Percentiles rank a stretch among this genome's conserved stretches.
These are phyloP conservation scores for Candolleomyces eurysporus DNA, from an alignment of 768 basidiomycete genomes.

Conservation along the genomic window DNA sequence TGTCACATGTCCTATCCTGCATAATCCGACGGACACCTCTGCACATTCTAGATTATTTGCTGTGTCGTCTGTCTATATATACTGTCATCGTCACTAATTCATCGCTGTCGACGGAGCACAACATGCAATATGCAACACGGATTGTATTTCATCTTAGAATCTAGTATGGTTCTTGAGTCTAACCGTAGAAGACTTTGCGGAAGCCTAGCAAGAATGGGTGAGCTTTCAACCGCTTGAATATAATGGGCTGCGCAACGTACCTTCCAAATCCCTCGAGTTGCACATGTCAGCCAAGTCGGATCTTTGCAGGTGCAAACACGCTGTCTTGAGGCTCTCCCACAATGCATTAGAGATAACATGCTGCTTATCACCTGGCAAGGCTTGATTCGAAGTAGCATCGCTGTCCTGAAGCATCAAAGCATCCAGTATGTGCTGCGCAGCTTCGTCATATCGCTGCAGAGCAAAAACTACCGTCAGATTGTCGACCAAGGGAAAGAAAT, in stretches of 20 bases:
- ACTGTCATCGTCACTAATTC: constrained; percentile 1
- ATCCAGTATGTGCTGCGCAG: constrained; percentile 82
- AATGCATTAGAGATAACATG: constrained; percentile 75
- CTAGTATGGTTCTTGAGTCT: neutral
- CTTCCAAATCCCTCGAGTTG: constrained; percentile 68
- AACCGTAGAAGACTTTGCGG: constrained; percentile 19
- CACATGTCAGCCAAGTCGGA: constrained; percentile 75
- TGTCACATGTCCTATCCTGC: constrained; percentile 6
- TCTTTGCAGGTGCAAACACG: constrained; percentile 78
- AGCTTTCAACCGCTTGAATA: neutral
- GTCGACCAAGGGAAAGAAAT: constrained; percentile 10
- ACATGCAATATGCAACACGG: neutral
- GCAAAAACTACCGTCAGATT: constrained; percentile 1
- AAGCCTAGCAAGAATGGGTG: constrained; percentile 20
- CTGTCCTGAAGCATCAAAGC: constrained; percentile 87
- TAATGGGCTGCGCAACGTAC: constrained; percentile 22
- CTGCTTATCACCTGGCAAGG: constrained; percentile 47
- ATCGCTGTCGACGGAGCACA: neutral
- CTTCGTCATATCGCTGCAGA: constrained; percentile 77
- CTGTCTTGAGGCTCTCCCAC: constrained; percentile 87
- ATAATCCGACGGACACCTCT: constrained; percentile 7
- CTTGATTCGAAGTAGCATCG: constrained; percentile 60
- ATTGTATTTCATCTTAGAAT: neutral
- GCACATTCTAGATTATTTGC: neutral
- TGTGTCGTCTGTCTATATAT: constrained; percentile 1